phyloP scores from a whole-genome alignment of 805 yeast genomes.

The Wickerhamomyces silvicola region DNA sequence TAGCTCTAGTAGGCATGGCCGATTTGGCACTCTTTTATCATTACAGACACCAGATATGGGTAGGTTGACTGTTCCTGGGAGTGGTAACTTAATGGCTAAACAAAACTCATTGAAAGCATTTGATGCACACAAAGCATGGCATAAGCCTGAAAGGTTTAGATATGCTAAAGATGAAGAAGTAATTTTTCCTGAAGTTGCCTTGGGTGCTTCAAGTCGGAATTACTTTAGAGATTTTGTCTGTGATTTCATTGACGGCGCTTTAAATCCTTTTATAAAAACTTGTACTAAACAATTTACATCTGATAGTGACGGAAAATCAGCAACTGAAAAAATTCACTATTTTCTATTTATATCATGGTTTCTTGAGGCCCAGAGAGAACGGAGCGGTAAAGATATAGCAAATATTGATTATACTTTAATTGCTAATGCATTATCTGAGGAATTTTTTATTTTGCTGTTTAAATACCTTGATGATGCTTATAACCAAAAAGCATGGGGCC shows the following conservation, averaged over 20 bases:
- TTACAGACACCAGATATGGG: slow-evolving; percentile 55
- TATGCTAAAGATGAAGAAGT: slow-evolving; percentile 24
- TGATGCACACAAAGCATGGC: slow-evolving; percentile 67
- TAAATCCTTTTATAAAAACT: slow-evolving; percentile 55
- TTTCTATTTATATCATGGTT: slow-evolving; percentile 70
- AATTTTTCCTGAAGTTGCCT: slow-evolving; percentile 23
- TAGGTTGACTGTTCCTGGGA: slow-evolving; percentile 67
- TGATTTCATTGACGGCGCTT: slow-evolving; percentile 67
- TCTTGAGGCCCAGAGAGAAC: slow-evolving; percentile 51
- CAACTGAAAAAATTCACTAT: slow-evolving; percentile 31
- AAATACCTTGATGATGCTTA: slow-evolving; percentile 33
- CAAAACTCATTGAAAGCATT: slow-evolving; percentile 53
- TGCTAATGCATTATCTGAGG: slow-evolving; percentile 54
- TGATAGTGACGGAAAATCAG: slow-evolving; percentile 23
- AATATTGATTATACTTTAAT: slow-evolving; percentile 37
- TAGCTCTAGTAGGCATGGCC: slow-evolving; percentile 72
- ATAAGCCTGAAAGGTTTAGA: slow-evolving; percentile 27
- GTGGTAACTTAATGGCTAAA: slow-evolving; percentile 48
- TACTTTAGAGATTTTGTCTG: slow-evolving; percentile 35
- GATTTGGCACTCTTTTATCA: slow-evolving; percentile 83
- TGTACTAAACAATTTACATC: slow-evolving; percentile 42
- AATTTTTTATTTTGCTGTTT: slow-evolving; percentile 46
- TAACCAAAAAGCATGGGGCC: slow-evolving; percentile 43
- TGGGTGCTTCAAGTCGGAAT: slow-evolving; percentile 8
- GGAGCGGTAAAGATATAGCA: slow-evolving; percentile 20